Evolutionary conservation across 139 green algal species (phyloP), one percentile per base, ranked within the genome.

Genomic region (Eudorina sp.): DNA sequence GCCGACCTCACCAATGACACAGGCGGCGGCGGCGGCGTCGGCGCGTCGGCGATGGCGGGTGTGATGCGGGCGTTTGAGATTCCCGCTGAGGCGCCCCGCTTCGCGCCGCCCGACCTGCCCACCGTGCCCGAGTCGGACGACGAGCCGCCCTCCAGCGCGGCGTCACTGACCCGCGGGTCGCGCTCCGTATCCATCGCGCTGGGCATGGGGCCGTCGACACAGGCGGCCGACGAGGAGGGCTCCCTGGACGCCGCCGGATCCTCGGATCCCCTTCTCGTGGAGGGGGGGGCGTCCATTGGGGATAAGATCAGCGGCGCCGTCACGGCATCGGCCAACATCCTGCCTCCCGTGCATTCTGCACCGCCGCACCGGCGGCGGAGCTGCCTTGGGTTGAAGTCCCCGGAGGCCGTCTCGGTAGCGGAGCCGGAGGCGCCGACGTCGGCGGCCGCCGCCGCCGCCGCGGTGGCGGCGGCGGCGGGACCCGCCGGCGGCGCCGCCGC

Each of bases 1-100:
- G 34, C 68, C 40, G 34, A 21, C 68, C 34, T 34, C 19, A 36
- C 34, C 29, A 36, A 31, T 23, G 72, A 8, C 45, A 38, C 13
- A 40, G 36, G 40, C 72, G 41, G 72, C 29, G 18, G 21, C 40
- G 4, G 41, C 72, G 18, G 29, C 19, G 4, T 27, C 29, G 25
- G n/a, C 0, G 3, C 70, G 40, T 46, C 34, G 16, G 16, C 60
- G 1, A 29, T 46, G 29, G 60, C 60, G 1, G n/a, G 1, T 55
- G 64, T 87, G 14, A 79, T 66, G 62, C 78, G 78, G 0, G 80
- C 53, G 41, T 87, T 87, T 41, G 64, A 78, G n/a, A 68, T 87
- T 25, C 62, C 45, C 0, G 31, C 81, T 16, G 81, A 87, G 58
- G 1, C 51, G 31, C 81, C 81, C 8, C 81, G 81, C 34, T 53